These are phyloP conservation scores for Simmondsia chinensis DNA, from an alignment of 148 eudicot species.

Conservation along the genomic window DNA sequence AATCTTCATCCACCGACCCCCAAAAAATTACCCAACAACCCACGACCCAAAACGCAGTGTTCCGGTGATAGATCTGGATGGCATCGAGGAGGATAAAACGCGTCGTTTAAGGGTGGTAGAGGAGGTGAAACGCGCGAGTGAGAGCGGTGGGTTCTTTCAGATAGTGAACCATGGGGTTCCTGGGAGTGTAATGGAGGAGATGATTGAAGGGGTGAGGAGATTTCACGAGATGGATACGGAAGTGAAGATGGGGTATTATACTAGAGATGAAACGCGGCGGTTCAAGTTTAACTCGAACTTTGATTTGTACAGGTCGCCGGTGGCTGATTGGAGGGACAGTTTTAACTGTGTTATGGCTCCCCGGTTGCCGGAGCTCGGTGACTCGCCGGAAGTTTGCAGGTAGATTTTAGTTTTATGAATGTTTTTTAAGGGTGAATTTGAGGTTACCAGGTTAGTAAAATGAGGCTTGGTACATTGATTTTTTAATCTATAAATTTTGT, in stretches of 20 bases:
- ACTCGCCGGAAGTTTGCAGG: slow-evolving; percentile 32
- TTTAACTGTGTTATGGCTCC: slow-evolving; percentile 13
- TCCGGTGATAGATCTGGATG: slow-evolving; percentile 16
- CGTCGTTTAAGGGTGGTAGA: slow-evolving; percentile 8
- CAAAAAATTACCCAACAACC: not conserved
- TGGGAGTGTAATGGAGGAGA: slow-evolving; percentile 6
- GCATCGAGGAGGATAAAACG: not conserved
- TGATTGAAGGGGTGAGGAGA: slow-evolving; percentile 8
- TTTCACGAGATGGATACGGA: slow-evolving; percentile 33
- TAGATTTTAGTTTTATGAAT: not conserved
- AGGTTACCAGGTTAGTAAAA: not conserved
- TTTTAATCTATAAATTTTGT: slow-evolving; percentile 2
- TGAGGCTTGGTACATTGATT: too few species aligned
- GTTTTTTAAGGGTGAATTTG: not conserved
- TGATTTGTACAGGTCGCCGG: slow-evolving; percentile 16
- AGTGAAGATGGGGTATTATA: slow-evolving; percentile 21
- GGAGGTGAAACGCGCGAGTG: slow-evolving; percentile 9
- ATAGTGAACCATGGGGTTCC: slow-evolving; percentile 28
- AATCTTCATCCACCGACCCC: slow-evolving; percentile 15
- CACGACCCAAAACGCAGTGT: too few species aligned
- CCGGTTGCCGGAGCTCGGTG: slow-evolving; percentile 17
- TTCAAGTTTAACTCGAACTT: slow-evolving; percentile 18
- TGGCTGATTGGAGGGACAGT: slow-evolving; percentile 34
- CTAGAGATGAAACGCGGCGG: slow-evolving; percentile 9
- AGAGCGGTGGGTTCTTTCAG: slow-evolving; percentile 32